These are phyloP conservation scores for Globisporangium middletonii DNA, from an alignment of 352 stramenopile species.

Conservation along the genomic window DNA sequence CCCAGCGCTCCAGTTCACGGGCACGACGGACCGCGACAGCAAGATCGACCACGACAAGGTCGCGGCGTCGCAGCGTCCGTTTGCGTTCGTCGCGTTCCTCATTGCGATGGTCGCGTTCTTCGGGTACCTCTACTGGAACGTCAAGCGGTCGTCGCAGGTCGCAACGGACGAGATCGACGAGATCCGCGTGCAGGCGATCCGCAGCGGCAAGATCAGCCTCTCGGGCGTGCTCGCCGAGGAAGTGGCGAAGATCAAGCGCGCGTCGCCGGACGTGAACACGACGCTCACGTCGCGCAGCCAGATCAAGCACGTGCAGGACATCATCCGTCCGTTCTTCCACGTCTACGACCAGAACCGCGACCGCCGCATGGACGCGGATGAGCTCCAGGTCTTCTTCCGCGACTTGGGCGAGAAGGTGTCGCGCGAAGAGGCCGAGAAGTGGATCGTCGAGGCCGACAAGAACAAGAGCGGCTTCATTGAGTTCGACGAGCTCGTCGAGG, in stretches of 20 bases:
- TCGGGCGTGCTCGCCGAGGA: conserved; percentile 74
- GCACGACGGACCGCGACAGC: conserved; percentile 49
- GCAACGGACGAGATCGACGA: conserved; percentile 64
- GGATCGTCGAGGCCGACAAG: conserved; percentile 89
- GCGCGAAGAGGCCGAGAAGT: conserved; percentile 64
- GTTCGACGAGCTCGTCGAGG: conserved; percentile 93
- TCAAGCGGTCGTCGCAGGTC: conserved; percentile 69
- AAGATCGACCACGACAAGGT: conserved; percentile 61
- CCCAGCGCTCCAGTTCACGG: conserved; percentile 88
- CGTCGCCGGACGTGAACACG: conserved; percentile 28
- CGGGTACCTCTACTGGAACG: conserved; percentile 90
- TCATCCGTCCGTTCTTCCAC: conserved; percentile 92
- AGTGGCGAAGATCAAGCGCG: conserved; percentile 60
- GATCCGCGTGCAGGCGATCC: conserved; percentile 65
- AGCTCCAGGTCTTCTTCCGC: conserved; percentile 91
- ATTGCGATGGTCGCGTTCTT: conserved; percentile 89
- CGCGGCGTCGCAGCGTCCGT: conserved; percentile 84
- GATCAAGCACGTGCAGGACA: conserved; percentile 79
- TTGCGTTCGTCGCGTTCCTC: conserved; percentile 84
- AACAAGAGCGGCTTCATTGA: conserved; percentile 90
- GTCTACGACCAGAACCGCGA: conserved; percentile 92
- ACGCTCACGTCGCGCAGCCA: conserved; percentile 49
- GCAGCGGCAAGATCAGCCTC: conserved; percentile 69
- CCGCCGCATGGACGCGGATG: conserved; percentile 84
- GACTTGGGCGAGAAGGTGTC: conserved; percentile 92